A percentile compares a stretch with the other conserved stretches of the same genome.
These are phyloP conservation scores for Kwoniella sp. DNA, from an alignment of 768 basidiomycete species.

Conservation along the genomic window DNA sequence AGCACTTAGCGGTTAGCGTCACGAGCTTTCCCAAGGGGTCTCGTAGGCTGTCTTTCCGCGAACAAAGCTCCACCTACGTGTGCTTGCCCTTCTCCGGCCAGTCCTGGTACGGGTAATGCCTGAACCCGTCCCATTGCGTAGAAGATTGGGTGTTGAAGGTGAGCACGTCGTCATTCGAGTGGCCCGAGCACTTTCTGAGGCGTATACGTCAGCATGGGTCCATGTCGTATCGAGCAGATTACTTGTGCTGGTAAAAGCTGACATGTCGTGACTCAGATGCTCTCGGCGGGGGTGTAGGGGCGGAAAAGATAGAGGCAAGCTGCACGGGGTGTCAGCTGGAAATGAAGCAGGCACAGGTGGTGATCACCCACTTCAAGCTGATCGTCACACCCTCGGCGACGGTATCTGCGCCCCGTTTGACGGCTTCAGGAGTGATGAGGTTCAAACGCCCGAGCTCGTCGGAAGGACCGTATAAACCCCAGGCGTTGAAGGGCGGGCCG, in stretches of 20 bases:
- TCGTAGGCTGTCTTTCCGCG: not conserved
- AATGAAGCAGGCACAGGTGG: not conserved
- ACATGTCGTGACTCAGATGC: constrained; percentile 3
- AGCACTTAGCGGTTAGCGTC: not conserved
- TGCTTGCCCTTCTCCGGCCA: constrained; percentile 24
- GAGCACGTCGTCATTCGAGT: constrained; percentile 12
- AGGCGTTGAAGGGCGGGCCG: constrained; percentile 29
- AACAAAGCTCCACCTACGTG: not conserved
- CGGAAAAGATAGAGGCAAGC: not conserved
- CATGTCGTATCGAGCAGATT: not conserved
- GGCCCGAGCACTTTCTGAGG: constrained; percentile 9
- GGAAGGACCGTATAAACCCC: constrained; percentile 19
- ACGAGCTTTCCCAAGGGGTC: no score
- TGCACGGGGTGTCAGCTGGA: not conserved
- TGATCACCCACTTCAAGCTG: constrained; percentile 34
- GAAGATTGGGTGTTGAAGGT: constrained; percentile 11
- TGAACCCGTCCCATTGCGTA: constrained; percentile 17
- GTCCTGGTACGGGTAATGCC: constrained; percentile 28
- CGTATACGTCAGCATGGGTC: not conserved
- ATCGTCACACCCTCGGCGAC: constrained; percentile 21
- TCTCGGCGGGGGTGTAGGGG: constrained; percentile 2
- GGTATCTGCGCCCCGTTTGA: constrained; percentile 19
- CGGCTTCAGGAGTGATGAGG: constrained; percentile 21
- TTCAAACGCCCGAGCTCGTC: constrained; percentile 30
- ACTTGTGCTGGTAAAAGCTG: not conserved